These are phyloP conservation scores for Dipodascus albidus DNA, from an alignment of 805 yeast genomes.

Conservation along the genomic window DNA sequence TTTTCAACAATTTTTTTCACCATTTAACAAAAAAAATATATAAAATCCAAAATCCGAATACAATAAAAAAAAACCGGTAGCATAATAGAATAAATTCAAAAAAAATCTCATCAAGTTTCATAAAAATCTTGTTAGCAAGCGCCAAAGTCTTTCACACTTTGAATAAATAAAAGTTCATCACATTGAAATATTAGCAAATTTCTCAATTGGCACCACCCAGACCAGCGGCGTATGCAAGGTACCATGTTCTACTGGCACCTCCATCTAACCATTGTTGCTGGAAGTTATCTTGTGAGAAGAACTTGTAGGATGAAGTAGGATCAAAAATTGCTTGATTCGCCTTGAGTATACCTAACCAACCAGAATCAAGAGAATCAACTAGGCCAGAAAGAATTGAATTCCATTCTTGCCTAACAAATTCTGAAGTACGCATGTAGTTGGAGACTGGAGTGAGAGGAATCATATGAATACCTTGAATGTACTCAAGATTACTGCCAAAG, in stretches of 20 bases:
- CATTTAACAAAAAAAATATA: too few relatives aligned
- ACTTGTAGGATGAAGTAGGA: conserved; percentile 50
- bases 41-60: too few relatives aligned
- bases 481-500: conserved; percentile 53
- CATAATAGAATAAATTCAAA: too few relatives aligned
- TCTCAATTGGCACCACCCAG: conserved; percentile 6
- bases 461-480: conserved; percentile 76
- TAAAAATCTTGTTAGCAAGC: too few relatives aligned
- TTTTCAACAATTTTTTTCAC: too few relatives aligned
- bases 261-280: conserved; percentile 49
- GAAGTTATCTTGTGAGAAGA: conserved; percentile 48
- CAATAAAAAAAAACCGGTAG: too few relatives aligned
- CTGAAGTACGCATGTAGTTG: conserved; percentile 40
- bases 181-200: neutral
- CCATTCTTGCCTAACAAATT: conserved; percentile 52
- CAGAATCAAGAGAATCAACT: conserved; percentile 31
- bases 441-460: conserved; percentile 59
- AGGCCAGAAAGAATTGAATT: conserved; percentile 34
- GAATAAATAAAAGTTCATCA: too few relatives aligned
- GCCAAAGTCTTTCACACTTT: too few relatives aligned
- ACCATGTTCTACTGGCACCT: conserved; percentile 85
- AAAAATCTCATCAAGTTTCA: too few relatives aligned
- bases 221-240: conserved; percentile 56
- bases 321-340: conserved; percentile 66
- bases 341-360: conserved; percentile 61